Evolutionary conservation across 345 rosid genomes (phyloP).

Genomic region (Aethionema arabicum): DNA sequence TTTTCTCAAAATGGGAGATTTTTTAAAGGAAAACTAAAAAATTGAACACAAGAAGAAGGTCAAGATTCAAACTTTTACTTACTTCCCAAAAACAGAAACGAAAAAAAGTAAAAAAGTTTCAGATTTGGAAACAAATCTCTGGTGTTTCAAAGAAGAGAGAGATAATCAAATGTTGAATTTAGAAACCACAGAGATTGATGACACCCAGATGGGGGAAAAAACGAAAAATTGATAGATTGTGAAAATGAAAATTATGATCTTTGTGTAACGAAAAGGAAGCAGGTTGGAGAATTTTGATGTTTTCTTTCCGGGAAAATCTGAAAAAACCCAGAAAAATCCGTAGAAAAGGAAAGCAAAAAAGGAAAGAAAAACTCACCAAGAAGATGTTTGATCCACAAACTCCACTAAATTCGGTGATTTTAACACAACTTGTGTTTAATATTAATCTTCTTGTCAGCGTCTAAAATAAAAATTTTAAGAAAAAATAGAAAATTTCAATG

Average conservation of each 20-base stretch:
- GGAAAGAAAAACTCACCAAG: slow-evolving; percentile 31
- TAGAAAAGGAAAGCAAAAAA: slow-evolving; percentile 23
- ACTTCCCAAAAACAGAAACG: slow-evolving; percentile 23
- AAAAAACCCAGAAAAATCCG: slow-evolving; percentile 24
- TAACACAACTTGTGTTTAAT: slow-evolving; percentile 23
- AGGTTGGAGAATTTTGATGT: background rate
- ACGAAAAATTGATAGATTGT: background rate
- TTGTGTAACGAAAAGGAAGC: slow-evolving; percentile 1
- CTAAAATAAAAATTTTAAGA: background rate
- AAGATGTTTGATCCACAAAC: slow-evolving; percentile 39
- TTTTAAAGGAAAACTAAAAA: slow-evolving; percentile 2
- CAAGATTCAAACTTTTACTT: slow-evolving; percentile 36
- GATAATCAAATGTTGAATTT: slow-evolving; percentile 7
- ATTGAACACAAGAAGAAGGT: background rate
- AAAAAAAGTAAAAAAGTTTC: background rate
- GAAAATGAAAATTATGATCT: background rate
- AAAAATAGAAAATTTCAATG: slow-evolving; percentile 15
- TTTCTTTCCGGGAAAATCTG: background rate
- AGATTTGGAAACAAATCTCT: slow-evolving; percentile 24
- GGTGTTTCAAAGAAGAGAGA: slow-evolving; percentile 6
- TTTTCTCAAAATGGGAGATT: slow-evolving; percentile 14
- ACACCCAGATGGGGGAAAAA: background rate
- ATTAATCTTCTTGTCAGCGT: slow-evolving; percentile 33
- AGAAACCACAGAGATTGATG: slow-evolving; percentile 11
- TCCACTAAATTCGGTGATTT: slow-evolving; percentile 9